Percentiles rank a stretch among this genome's conserved stretches.
phyloP scores from a whole-genome alignment of 2,329 filamentous ascomycete genomes.

The Trichoderma semiorbis region DNA sequence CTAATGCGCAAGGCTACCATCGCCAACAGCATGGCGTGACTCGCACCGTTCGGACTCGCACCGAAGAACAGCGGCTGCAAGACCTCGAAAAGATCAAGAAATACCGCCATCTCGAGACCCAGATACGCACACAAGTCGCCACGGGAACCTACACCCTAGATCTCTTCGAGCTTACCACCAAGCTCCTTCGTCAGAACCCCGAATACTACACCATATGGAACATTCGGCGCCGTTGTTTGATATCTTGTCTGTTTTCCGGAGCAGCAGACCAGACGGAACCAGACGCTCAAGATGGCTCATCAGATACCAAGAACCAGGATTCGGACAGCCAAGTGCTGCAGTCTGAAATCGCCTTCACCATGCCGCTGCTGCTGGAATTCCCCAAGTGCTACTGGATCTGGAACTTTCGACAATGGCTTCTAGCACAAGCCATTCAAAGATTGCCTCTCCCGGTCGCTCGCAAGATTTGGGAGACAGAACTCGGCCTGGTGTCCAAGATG shows the following conservation, averaged over 20 bases:
- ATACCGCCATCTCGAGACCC: conserved; percentile 68
- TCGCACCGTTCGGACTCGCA: conserved; percentile 59
- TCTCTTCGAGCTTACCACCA: conserved; percentile 66
- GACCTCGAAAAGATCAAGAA: conserved; percentile 72
- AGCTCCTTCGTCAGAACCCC: conserved; percentile 71
- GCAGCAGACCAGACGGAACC: conserved; percentile 47
- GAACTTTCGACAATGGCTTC: conserved; percentile 88
- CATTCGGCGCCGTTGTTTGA: conserved; percentile 70
- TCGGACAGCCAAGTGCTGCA: conserved; percentile 56
- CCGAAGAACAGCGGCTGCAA: conserved; percentile 66
- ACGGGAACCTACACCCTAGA: conserved; percentile 29
- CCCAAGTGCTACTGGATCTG: conserved; percentile 99
- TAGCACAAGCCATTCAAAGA: conserved; percentile 65
- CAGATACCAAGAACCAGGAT: conserved; percentile 34
- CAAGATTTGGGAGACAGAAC: conserved; percentile 77
- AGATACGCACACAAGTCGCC: conserved; percentile 62
- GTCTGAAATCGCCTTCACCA: conserved; percentile 74
- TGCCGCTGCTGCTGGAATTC: conserved; percentile 77
- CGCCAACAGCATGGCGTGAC: conserved; percentile 72
- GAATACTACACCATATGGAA: conserved; percentile 94
- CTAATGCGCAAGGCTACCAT: not conserved
- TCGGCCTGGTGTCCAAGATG: conserved; percentile 84
- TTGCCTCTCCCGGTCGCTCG: conserved; percentile 56
- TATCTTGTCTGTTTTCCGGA: conserved; percentile 55
- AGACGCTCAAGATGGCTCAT: conserved; percentile 32